Evolutionary conservation across 495 filamentous ascomycete genomes (phyloP), one percentile per base, ranked within the genome.

Genomic region (Hypoxylon rickii): DNA sequence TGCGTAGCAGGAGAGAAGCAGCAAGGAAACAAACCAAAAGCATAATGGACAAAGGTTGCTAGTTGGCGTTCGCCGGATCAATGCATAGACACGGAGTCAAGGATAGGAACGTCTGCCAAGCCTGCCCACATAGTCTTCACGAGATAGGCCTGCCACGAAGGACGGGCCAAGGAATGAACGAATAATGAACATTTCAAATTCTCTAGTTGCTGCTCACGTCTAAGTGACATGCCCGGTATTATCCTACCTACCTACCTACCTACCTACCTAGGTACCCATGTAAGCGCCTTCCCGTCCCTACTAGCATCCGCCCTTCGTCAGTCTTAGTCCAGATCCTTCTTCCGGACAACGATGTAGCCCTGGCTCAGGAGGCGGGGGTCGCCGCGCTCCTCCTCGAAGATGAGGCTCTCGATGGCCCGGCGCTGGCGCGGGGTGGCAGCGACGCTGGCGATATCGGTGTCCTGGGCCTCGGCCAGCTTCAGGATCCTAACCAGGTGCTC

Each of bases 301-400:
- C 24, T 10, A 29, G 4, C 24, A 10, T 29, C 24, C 24, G 10
- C 4, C 24, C 24, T n/a, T n/a, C n/a, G n/a, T n/a, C 24, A 29
- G 10, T 10, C 24, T 10, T 63, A 77, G 10, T 78, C 73, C 44
- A 79, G 48, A 51, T 79, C 76, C 33, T 50, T 69, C 50, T 64
- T 62, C 5, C 75, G 64, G 3, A 79, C 75, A 3, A 79, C 70
- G 17, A 79, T 70, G 43, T 77, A 79, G 2, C 76, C 76, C 40
- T 71, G 68, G 38, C 75, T 69, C 16, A 79, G 59, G 3, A 69
- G 45, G 0, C 49, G 42, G 13, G 74, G 69, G 33, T 76, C 70
- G 0, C 70, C 76, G 0, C 46, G 55, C 56, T 79, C 76, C 55
- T 79, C 76, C 39, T 72, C 71, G 33, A 69, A 74, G 12, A 65